Conservation (phyloP, 352 stramenopile species). For the Phytophthora ramorum region DNA sequence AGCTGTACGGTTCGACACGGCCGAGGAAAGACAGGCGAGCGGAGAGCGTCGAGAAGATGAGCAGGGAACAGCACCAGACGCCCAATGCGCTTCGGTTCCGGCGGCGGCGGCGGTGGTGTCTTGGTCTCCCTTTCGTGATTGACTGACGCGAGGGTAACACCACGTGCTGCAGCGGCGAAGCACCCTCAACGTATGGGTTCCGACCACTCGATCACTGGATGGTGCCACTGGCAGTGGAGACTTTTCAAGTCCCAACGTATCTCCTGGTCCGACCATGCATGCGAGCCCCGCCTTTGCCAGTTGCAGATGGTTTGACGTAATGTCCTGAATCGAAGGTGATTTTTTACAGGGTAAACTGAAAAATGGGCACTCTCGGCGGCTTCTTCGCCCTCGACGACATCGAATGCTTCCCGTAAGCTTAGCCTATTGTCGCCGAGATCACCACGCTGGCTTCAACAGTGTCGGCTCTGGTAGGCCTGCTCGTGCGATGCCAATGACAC, state of each 20-base stretch:
- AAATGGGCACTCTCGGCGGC: too few relatives aligned
- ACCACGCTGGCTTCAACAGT: too few relatives aligned
- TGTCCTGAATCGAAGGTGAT: background rate
- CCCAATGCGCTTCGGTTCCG: background rate
- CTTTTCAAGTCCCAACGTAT: background rate
- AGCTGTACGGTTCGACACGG: slow-evolving; percentile 28
- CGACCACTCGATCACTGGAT: slow-evolving; percentile 4
- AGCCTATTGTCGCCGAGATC: too few relatives aligned
- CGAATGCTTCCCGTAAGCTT: too few relatives aligned
- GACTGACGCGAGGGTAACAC: background rate
- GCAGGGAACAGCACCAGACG: slow-evolving; percentile 33
- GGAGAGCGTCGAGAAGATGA: slow-evolving; percentile 35
- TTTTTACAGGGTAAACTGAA: background rate
- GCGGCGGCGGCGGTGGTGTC: background rate
- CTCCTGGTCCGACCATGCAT: background rate
- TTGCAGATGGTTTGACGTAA: slow-evolving; percentile 1
- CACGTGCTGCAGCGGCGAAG: slow-evolving; percentile 3
- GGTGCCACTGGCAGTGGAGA: slow-evolving; percentile 1
- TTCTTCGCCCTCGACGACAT: too few relatives aligned
- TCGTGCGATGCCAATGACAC: too few relatives aligned
- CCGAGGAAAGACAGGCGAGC: slow-evolving; percentile 30
- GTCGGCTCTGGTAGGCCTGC: too few relatives aligned
- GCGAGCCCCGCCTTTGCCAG: slow-evolving; percentile 5
- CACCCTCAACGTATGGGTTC: background rate
- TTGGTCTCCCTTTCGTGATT: background rate